A percentile compares a stretch with the other conserved stretches of the same genome.
These are phyloP conservation scores for Lepiota subincarnata DNA, from an alignment of 768 basidiomycete genomes.

Conservation along the genomic window DNA sequence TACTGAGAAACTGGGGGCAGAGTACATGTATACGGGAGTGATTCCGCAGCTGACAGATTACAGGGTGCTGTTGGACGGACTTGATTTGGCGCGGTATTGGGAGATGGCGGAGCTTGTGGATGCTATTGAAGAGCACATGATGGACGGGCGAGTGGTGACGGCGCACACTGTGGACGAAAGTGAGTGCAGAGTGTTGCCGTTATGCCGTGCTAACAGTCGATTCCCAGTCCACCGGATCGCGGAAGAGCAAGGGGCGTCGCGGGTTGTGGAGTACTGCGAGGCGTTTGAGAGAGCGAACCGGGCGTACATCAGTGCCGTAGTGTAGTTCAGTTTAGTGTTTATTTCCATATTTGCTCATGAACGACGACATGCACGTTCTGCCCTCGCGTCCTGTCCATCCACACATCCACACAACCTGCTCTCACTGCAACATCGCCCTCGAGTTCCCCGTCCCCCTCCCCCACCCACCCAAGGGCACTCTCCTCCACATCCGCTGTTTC, in stretches of 20 bases:
- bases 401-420: constrained; percentile 63
- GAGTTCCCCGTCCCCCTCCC: constrained; percentile 70
- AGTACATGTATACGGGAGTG: not conserved
- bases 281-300: too few species aligned
- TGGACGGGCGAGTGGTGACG: not conserved
- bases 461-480: constrained; percentile 47
- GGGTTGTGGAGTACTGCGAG: not conserved
- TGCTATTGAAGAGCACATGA: not conserved
- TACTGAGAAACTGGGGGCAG: not conserved
- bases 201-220: not conserved
- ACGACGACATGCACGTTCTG: too few species aligned
- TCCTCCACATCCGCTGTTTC: constrained; percentile 69
- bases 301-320: not conserved
- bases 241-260: not conserved
- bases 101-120: constrained; percentile 1
- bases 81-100: not conserved
- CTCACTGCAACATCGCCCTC: constrained; percentile 47
- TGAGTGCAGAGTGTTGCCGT: not conserved
- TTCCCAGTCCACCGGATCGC: not conserved
- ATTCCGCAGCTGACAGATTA: not conserved
- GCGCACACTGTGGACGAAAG: not conserved
- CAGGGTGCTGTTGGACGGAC: not conserved
- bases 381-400: constrained; percentile 63
- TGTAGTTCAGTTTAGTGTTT: too few species aligned
- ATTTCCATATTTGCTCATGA: too few species aligned